Base-by-base conservation (phyloP, 768 basidiomycete species). In the Rhizopogon roseolus region DNA sequence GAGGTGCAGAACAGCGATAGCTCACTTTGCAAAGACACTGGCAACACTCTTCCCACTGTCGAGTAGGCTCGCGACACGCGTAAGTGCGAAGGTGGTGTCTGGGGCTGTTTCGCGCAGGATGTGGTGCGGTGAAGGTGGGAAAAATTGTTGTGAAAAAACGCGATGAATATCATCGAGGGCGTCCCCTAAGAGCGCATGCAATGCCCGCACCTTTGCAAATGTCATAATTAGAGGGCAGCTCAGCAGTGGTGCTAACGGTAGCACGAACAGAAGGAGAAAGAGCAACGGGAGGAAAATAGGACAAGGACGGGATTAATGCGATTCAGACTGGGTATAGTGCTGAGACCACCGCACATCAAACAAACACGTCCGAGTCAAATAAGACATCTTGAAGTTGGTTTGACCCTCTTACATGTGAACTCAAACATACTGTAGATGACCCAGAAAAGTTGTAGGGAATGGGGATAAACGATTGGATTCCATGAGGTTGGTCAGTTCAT, bases 21-120 rank as follows among this genome's bases (percentile, higher is more conserved):
- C 71, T 17, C 45, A 86, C 86, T 71, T 69, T 58, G 75, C 65
- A 42, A 74, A 73, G 27, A 88, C 64, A 2, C 80, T 74, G 8
- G 73, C 64, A 32, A 81, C 70, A 4, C 70, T 64, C 65, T 85
- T 85, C 5, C 88, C 86, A 0, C 81, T 82, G 61, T 90, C 88
- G 5, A 91, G 69, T 11, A 84, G 69, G 8, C 83, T 83, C 4
- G 85, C 84, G 52, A 89, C 75, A 37, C 88, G 79, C 60, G 87
- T 92, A 50, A 81, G 76, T 7, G 86, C 75, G 60, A 92, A 93
- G 5, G 85, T n/a, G n/a, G n/a, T 81, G 61, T 90, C 79, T 4
- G 88, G 88, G 9, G 77, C 73, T 3, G 81, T 73, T 66, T 93
- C 90, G 40, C 78, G 75, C 32, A 88, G 73, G 50, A 91, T 79